Percentiles rank a stretch among this genome's conserved stretches.
Evolutionary conservation across 2,329 filamentous ascomycete genomes (phyloP).

Genomic region (Diatrype stigma): DNA sequence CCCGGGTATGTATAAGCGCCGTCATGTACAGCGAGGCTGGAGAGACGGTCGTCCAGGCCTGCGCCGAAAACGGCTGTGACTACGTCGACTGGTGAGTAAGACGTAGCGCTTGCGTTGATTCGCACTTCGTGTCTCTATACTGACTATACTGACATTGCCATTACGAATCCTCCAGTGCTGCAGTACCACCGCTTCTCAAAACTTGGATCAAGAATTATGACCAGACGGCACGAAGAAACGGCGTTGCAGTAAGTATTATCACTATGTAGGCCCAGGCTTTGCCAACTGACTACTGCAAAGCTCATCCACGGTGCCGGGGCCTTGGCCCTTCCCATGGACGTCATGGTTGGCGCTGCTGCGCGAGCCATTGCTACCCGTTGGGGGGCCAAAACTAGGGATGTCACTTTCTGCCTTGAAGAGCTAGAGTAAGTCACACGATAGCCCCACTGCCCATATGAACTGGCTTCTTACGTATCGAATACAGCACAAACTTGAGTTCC

Average conservation of each 20-base stretch:
- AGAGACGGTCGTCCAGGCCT: constrained; percentile 14
- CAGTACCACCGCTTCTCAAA: constrained; percentile 6
- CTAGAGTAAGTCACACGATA: constrained; percentile 5
- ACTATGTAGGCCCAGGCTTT: not conserved
- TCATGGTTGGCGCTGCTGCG: constrained; percentile 9
- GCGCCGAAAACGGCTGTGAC: constrained; percentile 15
- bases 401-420: constrained; percentile 10
- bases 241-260: constrained; percentile 12
- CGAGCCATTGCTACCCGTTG: constrained; percentile 8
- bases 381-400: constrained; percentile 10
- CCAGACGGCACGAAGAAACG: constrained; percentile 10
- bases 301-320: constrained; percentile 16
- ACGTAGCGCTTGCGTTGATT: not conserved
- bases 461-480: not conserved
- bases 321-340: constrained; percentile 12
- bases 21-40: constrained; percentile 16
- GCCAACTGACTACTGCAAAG: constrained; percentile 4
- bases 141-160: no score
- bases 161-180: constrained; percentile 3
- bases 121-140: no score
- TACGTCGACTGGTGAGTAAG: constrained; percentile 20
- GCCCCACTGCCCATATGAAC: not conserved
- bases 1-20: constrained; percentile 18
- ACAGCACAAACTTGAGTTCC: constrained; percentile 9
- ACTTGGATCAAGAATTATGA: constrained; percentile 15